These are phyloP conservation scores for Pseudocercospora vitis DNA, from an alignment of 2,329 filamentous ascomycete genomes.

Conservation along the genomic window DNA sequence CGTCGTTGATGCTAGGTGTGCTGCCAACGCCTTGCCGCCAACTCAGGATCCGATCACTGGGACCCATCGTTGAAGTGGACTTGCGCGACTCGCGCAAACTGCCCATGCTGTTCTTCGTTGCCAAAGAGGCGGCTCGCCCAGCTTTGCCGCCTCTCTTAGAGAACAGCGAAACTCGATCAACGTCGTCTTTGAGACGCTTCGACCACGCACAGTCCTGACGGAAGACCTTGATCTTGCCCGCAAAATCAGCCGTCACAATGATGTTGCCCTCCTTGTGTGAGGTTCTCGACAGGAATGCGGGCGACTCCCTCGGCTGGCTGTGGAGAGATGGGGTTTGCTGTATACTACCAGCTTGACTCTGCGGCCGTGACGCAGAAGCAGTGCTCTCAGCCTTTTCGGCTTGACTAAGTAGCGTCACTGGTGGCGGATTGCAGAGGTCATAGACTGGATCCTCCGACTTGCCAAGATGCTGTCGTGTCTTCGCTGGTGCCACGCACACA, in stretches of 20 bases:
- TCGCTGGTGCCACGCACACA: slow-evolving; percentile 79
- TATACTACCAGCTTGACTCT: slow-evolving; percentile 44
- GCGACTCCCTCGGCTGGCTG: slow-evolving; percentile 58
- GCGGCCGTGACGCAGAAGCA: slow-evolving; percentile 49
- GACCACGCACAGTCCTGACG: slow-evolving; percentile 86
- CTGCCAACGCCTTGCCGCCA: slow-evolving; percentile 75
- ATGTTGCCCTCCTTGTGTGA: slow-evolving; percentile 82
- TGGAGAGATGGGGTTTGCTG: slow-evolving; percentile 38
- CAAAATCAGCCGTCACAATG: slow-evolving; percentile 85
- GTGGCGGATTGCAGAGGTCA: slow-evolving; percentile 92
- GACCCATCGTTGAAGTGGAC: slow-evolving; percentile 41
- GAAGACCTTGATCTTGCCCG: slow-evolving; percentile 89
- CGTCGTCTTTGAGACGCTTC: slow-evolving; percentile 71
- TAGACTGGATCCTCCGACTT: slow-evolving; percentile 90
- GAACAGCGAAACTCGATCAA: slow-evolving; percentile 76
- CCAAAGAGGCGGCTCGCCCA: slow-evolving; percentile 50
- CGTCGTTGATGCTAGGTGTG: slow-evolving; percentile 50
- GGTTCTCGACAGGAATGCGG: slow-evolving; percentile 73
- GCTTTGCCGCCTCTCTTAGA: slow-evolving; percentile 61
- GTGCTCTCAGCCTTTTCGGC: slow-evolving; percentile 54
- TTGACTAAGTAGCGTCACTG: slow-evolving; percentile 75
- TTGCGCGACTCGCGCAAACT: slow-evolving; percentile 34
- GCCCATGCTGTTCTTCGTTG: slow-evolving; percentile 41
- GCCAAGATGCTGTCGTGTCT: slow-evolving; percentile 73
- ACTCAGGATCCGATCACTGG: slow-evolving; percentile 76